These are phyloP conservation scores for Dryas drummondii DNA, from an alignment of 306 rosid genomes.

Conservation along the genomic window DNA sequence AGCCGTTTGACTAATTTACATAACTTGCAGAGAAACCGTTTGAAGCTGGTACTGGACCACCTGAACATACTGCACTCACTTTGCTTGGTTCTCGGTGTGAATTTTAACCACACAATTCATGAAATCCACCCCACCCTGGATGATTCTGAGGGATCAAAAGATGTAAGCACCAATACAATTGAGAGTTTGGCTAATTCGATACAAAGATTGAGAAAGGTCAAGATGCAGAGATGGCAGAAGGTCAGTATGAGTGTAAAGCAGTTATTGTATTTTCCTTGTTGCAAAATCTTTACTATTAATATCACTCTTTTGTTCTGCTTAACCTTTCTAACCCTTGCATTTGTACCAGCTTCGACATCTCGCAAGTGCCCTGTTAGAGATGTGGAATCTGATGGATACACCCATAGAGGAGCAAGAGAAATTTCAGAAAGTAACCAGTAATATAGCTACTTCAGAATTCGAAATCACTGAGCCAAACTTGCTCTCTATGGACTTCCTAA, in stretches of 20 bases:
- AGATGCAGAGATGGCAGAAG: slow-evolving; percentile 58
- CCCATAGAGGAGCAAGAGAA: slow-evolving; percentile 54
- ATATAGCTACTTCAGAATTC: slow-evolving; percentile 56
- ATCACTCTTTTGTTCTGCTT: not conserved
- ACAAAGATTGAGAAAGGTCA: slow-evolving; percentile 50
- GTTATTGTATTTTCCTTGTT: slow-evolving; percentile 11
- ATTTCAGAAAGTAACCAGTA: slow-evolving; percentile 58
- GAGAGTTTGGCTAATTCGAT: slow-evolving; percentile 45
- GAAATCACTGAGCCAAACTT: slow-evolving; percentile 58
- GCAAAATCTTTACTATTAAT: not conserved
- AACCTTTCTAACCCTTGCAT: slow-evolving; percentile 16
- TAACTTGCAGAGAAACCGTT: slow-evolving; percentile 45
- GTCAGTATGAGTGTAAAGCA: slow-evolving; percentile 28
- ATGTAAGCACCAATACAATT: slow-evolving; percentile 46
- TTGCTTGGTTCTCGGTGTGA: slow-evolving; percentile 48
- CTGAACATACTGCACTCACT: slow-evolving; percentile 33
- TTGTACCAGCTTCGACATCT: slow-evolving; percentile 55
- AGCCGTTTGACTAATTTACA: not conserved
- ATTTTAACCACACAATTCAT: slow-evolving; percentile 35
- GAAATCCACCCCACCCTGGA: slow-evolving; percentile 45
- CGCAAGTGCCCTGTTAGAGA: slow-evolving; percentile 54
- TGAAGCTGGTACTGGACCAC: slow-evolving; percentile 46
- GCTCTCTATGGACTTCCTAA: slow-evolving; percentile 51
- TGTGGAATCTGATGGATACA: slow-evolving; percentile 82
- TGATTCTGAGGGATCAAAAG: slow-evolving; percentile 28